Conservation (phyloP, 2,329 filamentous ascomycete genomes). For the Incumbomyces lentus region DNA sequence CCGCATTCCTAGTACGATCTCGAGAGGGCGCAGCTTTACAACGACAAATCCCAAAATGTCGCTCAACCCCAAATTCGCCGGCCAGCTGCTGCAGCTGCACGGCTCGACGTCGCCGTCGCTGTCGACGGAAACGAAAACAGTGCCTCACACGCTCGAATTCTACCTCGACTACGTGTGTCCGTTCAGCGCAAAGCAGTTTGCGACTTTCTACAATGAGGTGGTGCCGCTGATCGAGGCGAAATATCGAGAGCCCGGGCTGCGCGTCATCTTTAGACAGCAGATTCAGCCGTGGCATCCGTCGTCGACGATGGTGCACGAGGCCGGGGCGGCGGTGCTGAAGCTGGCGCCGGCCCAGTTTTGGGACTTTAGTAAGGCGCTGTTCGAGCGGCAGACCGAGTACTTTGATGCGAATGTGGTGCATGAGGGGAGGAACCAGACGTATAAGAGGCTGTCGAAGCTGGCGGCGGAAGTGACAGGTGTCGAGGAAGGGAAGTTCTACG, state of each 20-base stretch:
- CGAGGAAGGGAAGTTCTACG: constrained; percentile 59
- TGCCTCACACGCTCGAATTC: constrained; percentile 44
- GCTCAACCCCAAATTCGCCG: constrained; percentile 49
- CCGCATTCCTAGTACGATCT: too few species aligned
- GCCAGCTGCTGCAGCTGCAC: constrained; percentile 30
- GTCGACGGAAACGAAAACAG: constrained; percentile 23
- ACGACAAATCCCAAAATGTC: constrained; percentile 37
- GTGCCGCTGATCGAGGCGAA: constrained; percentile 47
- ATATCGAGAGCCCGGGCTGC: constrained; percentile 47
- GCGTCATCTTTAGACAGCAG: constrained; percentile 77
- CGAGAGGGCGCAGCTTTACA: not conserved
- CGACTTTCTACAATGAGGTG: constrained; percentile 59
- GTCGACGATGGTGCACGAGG: constrained; percentile 61
- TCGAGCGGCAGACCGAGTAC: constrained; percentile 60
- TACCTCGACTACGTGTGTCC: constrained; percentile 89
- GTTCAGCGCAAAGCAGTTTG: constrained; percentile 63
- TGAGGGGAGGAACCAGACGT: constrained; percentile 76
- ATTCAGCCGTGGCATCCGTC: constrained; percentile 93
- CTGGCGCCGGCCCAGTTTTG: constrained; percentile 65
- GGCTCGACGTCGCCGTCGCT: constrained; percentile 30
- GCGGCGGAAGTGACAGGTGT: constrained; percentile 56
- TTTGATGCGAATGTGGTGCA: constrained; percentile 79
- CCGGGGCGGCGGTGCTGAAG: constrained; percentile 67
- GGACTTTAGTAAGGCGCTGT: constrained; percentile 62
- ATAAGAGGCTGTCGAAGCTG: constrained; percentile 66